Evolutionary conservation across 495 filamentous ascomycete species (phyloP).

Genomic region (Aspergillus avenaceus): DNA sequence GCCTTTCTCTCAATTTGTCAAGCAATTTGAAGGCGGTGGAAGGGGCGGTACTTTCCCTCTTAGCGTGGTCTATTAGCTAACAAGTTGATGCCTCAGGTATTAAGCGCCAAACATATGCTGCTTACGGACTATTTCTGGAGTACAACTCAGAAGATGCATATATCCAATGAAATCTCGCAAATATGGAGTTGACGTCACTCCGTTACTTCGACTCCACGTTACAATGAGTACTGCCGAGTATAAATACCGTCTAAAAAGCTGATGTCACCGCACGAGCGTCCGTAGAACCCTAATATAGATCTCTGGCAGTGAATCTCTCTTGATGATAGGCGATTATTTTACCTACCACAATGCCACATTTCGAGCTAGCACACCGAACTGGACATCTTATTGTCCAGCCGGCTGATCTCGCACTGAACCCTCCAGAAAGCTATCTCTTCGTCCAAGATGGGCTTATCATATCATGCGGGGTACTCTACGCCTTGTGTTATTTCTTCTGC

Average conservation of each 20-base stretch:
- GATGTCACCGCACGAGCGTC: neutral
- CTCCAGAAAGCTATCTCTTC: constrained; percentile 18
- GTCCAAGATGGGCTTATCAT: constrained; percentile 20
- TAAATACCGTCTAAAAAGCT: neutral
- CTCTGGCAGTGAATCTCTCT: no score
- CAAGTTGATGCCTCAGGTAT: neutral
- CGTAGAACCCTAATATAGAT: neutral
- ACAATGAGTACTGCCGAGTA: neutral
- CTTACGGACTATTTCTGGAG: neutral
- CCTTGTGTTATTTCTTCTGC: constrained; percentile 13
- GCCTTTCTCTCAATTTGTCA: neutral
- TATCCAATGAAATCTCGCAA: neutral
- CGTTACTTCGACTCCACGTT: neutral
- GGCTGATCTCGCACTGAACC: constrained; percentile 5
- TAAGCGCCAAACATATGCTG: no score
- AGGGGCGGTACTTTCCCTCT: neutral
- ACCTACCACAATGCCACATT: constrained; percentile 2
- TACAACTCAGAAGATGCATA: neutral
- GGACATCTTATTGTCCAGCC: constrained; percentile 15
- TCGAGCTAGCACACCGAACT: constrained; percentile 6
- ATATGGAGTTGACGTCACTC: neutral
- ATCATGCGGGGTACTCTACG: constrained; percentile 16
- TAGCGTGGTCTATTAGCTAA: neutral
- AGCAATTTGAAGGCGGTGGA: constrained; percentile 1
- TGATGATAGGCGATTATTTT: no score